Conservation (phyloP, 164 flowering plant species). For the Macadamia tetraphylla region DNA sequence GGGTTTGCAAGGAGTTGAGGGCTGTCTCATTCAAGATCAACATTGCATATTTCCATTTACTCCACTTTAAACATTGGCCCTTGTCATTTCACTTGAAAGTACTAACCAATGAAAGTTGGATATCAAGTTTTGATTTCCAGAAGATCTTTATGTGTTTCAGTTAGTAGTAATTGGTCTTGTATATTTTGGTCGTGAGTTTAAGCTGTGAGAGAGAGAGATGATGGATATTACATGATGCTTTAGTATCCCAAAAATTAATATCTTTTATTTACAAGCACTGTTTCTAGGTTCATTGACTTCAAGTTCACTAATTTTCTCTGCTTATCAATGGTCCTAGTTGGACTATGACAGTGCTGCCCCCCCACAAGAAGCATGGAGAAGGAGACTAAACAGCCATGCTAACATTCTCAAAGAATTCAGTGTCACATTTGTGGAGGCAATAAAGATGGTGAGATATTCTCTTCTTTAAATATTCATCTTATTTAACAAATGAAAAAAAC, state of each 20-base stretch:
- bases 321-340: slow-evolving; percentile 37
- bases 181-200: too few species aligned
- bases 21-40: too few species aligned
- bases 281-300: neutral
- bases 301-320: slow-evolving; percentile 1
- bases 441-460: slow-evolving; percentile 59
- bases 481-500: neutral
- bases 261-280: neutral
- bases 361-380: slow-evolving; percentile 91
- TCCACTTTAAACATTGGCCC: too few species aligned
- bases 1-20: too few species aligned
- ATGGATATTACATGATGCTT: neutral
- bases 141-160: too few species aligned
- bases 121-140: too few species aligned
- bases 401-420: slow-evolving; percentile 83
- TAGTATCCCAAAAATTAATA: neutral
- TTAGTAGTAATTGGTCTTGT: too few species aligned
- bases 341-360: slow-evolving; percentile 95
- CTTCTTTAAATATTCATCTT: slow-evolving; percentile 8
- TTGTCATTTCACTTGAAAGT: too few species aligned
- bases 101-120: too few species aligned
- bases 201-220: too few species aligned
- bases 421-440: slow-evolving; percentile 86
- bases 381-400: slow-evolving; percentile 90
- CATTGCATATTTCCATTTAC: too few species aligned